These are phyloP conservation scores for Pinus taeda DNA, from an alignment of 75 land plant genomes.

Conservation along the genomic window DNA sequence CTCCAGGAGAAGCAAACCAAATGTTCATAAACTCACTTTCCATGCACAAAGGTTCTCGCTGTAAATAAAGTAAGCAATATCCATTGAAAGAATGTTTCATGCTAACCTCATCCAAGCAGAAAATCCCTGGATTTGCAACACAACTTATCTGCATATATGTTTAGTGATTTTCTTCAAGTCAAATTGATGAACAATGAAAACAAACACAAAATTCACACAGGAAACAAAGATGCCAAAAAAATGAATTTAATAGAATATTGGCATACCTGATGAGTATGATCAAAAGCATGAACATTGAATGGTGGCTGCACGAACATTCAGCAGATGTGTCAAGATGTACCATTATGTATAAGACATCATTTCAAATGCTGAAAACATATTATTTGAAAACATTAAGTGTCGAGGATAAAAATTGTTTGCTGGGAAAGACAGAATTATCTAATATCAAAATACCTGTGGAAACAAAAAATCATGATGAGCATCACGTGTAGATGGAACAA, in stretches of 20 bases:
- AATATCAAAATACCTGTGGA: slow-evolving; percentile 72
- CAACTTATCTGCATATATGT: slow-evolving; percentile 47
- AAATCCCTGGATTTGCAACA: slow-evolving; percentile 63
- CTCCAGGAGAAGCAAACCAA: neutral
- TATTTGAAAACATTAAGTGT: no score
- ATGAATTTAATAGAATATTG: neutral
- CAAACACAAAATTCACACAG: neutral
- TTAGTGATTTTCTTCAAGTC: neutral
- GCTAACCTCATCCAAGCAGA: slow-evolving; percentile 66
- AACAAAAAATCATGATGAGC: slow-evolving; percentile 90
- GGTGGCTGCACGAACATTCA: slow-evolving; percentile 60
- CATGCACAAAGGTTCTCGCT: neutral
- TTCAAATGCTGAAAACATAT: neutral
- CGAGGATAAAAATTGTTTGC: neutral
- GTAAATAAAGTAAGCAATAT: neutral
- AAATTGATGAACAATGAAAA: neutral
- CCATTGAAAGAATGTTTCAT: neutral
- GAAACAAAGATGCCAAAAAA: slow-evolving; percentile 7
- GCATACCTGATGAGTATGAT: slow-evolving; percentile 65
- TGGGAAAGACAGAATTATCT: neutral
- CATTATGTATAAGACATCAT: neutral
- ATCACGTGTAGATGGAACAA: slow-evolving; percentile 92
- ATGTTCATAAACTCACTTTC: neutral
- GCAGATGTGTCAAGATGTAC: neutral
- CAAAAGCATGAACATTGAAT: slow-evolving; percentile 43